A percentile compares a stretch with the other conserved stretches of the same genome.
phyloP scores from a whole-genome alignment of 2,329 filamentous ascomycete genomes.

The Dactylellina leptospora region DNA sequence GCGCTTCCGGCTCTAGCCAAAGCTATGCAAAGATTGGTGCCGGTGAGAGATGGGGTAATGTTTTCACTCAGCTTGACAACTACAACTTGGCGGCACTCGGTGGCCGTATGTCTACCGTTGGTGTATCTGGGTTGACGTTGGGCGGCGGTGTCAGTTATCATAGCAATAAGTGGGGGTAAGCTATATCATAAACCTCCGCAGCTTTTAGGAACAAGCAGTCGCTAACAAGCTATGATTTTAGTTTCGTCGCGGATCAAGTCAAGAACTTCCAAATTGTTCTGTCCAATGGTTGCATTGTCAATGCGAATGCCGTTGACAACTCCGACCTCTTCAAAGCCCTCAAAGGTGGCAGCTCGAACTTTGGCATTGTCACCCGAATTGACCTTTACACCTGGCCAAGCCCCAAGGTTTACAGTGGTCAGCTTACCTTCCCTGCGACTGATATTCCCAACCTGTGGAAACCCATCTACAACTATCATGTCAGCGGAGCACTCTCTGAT shows the following conservation, averaged over 20 bases:
- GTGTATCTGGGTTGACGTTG: constrained; percentile 32
- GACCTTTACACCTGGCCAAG: constrained; percentile 54
- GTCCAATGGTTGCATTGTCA: constrained; percentile 62
- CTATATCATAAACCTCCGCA: background rate
- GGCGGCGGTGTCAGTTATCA: constrained; percentile 49
- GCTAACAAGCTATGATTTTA: background rate
- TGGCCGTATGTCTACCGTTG: constrained; percentile 45
- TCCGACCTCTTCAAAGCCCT: constrained; percentile 61
- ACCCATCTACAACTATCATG: constrained; percentile 37
- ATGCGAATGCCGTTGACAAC: constrained; percentile 62
- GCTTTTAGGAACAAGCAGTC: background rate
- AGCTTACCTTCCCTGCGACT: constrained; percentile 14
- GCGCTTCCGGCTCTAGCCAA: background rate
- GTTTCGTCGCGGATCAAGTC: constrained; percentile 61
- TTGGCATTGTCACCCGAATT: constrained; percentile 60
- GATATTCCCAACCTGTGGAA: constrained; percentile 17
- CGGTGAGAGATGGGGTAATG: constrained; percentile 28
- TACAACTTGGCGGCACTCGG: constrained; percentile 20
- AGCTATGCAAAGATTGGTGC: constrained; percentile 15
- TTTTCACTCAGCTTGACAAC: constrained; percentile 19
- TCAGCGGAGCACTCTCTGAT: constrained; percentile 11
- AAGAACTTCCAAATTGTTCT: constrained; percentile 65
- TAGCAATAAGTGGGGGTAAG: constrained; percentile 44
- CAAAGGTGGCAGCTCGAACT: constrained; percentile 60
- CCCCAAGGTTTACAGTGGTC: constrained; percentile 31